A percentile compares a stretch with the other conserved stretches of the same genome.
phyloP scores from a whole-genome alignment of 495 filamentous ascomycete genomes.

The Penicillium paxilli region DNA sequence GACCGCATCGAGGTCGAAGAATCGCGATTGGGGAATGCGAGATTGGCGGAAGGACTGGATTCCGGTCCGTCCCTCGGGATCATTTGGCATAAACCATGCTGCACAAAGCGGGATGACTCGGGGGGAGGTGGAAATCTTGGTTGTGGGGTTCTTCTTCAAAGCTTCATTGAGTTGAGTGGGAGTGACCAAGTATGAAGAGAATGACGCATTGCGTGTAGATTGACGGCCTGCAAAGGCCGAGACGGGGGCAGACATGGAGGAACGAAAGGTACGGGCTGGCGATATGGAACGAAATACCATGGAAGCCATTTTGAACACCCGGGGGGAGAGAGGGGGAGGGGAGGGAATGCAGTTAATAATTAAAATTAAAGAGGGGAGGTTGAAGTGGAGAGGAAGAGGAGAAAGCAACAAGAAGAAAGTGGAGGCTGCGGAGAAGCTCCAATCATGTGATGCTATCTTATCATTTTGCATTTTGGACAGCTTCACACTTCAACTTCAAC shows the following conservation, averaged over 20 bases:
- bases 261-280: constrained; percentile 30
- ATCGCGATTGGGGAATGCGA: constrained; percentile 84
- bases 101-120: constrained; percentile 87
- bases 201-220: constrained; percentile 42
- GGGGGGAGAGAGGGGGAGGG: background rate
- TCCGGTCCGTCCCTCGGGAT: constrained; percentile 71
- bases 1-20: constrained; percentile 92
- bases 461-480: no score
- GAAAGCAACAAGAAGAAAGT: background rate
- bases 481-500: no score
- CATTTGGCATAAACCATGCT: constrained; percentile 95
- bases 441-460: constrained; percentile 34
- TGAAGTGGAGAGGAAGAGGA: constrained; percentile 7
- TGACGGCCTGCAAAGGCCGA: constrained; percentile 13
- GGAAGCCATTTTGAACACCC: constrained; percentile 43
- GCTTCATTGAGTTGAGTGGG: constrained; percentile 79
- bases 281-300: constrained; percentile 34
- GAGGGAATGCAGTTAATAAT: background rate
- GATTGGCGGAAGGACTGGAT: constrained; percentile 69
- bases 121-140: constrained; percentile 72
- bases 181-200: constrained; percentile 82
- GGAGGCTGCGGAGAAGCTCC: constrained; percentile 18
- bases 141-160: constrained; percentile 71
- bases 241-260: constrained; percentile 32
- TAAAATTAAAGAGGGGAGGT: constrained; percentile 7